A percentile compares a stretch with the other conserved stretches of the same genome.
These are phyloP conservation scores for Atractiella rhizophila DNA, from an alignment of 768 basidiomycete genomes.

Conservation along the genomic window DNA sequence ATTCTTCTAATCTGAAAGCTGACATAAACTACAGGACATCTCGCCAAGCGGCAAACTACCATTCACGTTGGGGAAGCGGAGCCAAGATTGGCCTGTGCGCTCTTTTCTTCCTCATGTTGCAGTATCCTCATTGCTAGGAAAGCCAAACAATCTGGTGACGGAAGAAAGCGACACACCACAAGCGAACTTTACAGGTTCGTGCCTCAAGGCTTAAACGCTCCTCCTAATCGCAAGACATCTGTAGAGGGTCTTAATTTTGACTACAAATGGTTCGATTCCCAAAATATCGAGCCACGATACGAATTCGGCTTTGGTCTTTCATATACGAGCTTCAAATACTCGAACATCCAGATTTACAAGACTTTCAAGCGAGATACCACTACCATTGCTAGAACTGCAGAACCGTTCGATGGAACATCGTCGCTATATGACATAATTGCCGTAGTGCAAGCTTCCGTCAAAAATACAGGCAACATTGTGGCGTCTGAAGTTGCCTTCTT, in stretches of 20 bases:
- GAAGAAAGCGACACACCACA: no score
- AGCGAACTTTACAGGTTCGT: no score
- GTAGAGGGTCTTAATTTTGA: no score
- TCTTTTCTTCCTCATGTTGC: no score
- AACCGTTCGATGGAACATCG: slow-evolving; percentile 16
- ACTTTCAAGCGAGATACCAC: slow-evolving; percentile 13
- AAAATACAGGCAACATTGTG: slow-evolving; percentile 20
- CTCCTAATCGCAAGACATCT: no score
- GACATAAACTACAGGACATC: no score
- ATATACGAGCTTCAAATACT: slow-evolving; percentile 3
- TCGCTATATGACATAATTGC: slow-evolving; percentile 20
- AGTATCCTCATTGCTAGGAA: no score
- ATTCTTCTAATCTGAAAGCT: slow-evolving; percentile 31
- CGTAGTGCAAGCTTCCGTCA: slow-evolving; percentile 17
- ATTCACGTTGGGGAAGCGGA: no score
- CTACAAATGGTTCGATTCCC: slow-evolving; percentile 22
- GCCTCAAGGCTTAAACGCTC: no score
- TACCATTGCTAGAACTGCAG: slow-evolving; percentile 20
- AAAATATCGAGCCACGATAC: slow-evolving; percentile 18
- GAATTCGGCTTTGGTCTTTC: slow-evolving; percentile 22
- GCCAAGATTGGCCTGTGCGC: no score
- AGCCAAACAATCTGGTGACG: no score
- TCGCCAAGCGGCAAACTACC: slow-evolving; percentile 36
- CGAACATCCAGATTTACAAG: slow-evolving; percentile 10
- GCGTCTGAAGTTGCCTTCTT: slow-evolving; percentile 23